These are phyloP conservation scores for Pseudogymnoascus sp. DNA, from an alignment of 2,329 filamentous ascomycete species.

Conservation along the genomic window DNA sequence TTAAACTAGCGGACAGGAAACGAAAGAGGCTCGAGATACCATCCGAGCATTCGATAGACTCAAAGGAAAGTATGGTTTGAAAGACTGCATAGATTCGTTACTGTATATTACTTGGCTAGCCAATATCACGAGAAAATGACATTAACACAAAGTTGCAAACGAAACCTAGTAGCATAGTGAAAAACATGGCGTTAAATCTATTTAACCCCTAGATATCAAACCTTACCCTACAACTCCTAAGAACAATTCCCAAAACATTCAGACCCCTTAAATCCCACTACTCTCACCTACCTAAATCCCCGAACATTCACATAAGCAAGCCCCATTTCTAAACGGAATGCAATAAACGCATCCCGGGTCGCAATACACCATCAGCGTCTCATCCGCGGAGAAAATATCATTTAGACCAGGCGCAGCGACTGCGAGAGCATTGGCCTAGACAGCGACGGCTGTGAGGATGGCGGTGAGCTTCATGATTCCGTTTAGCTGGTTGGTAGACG, in stretches of 20 bases:
- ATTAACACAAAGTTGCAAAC: too few relatives aligned
- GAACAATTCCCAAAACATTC: too few relatives aligned
- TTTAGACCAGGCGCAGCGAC: too few relatives aligned
- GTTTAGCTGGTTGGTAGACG: neutral
- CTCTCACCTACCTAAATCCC: too few relatives aligned
- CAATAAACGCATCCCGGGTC: neutral
- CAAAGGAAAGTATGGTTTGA: neutral
- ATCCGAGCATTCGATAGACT: neutral
- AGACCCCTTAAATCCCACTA: neutral
- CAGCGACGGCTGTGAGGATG: too few relatives aligned
- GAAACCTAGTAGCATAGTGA: too few relatives aligned
- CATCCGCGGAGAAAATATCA: too few relatives aligned
- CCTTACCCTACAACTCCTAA: neutral
- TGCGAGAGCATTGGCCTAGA: too few relatives aligned
- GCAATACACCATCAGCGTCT: too few relatives aligned
- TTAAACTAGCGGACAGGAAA: constrained; percentile 10
- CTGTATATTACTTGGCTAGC: too few relatives aligned
- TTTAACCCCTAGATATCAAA: neutral
- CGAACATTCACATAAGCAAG: neutral
- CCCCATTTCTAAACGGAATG: neutral
- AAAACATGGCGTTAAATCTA: neutral
- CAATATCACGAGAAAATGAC: neutral
- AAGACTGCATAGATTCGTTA: neutral
- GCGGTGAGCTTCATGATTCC: too few relatives aligned
- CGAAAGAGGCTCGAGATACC: neutral